Conservation (phyloP, 1,284 basidiomycete species). For the Gymnopus androsaceus region DNA sequence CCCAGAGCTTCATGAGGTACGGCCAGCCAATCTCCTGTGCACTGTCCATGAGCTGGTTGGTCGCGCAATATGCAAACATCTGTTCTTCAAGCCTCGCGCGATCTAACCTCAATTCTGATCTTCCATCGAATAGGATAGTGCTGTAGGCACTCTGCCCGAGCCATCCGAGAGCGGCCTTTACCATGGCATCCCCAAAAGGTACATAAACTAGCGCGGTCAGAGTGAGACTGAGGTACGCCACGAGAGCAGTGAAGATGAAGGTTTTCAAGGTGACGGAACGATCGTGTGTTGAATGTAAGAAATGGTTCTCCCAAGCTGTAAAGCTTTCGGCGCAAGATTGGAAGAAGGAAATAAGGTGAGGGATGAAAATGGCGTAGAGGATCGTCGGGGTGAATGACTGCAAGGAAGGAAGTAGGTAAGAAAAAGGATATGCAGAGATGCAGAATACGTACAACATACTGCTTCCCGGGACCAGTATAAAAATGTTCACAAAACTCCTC, state of each 20-base stretch:
- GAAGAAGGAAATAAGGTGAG: conserved; percentile 82
- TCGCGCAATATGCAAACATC: conserved; percentile 94
- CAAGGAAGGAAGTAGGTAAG: conserved; percentile 1
- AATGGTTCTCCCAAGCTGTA: conserved; percentile 91
- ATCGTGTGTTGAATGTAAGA: conserved; percentile 74
- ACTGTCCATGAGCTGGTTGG: conserved; percentile 59
- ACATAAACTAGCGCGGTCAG: conserved; percentile 93
- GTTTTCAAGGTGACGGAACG: conserved; percentile 89
- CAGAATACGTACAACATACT: conserved; percentile 63
- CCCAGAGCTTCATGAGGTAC: conserved; percentile 70
- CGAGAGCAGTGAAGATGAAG: conserved; percentile 86
- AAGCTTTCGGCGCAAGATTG: conserved; percentile 68
- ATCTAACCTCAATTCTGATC: conserved; percentile 58
- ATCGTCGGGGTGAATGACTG: conserved; percentile 84
- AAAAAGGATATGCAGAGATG: background rate
- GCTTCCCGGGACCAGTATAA: conserved; percentile 85
- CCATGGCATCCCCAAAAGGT: conserved; percentile 85
- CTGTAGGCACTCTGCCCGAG: conserved; percentile 44
- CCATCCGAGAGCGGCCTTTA: conserved; percentile 72
- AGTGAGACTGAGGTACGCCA: conserved; percentile 85
- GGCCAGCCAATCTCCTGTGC: conserved; percentile 87
- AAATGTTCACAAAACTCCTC: conserved; percentile 86
- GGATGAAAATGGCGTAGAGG: conserved; percentile 82
- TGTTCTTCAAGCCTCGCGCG: conserved; percentile 81
- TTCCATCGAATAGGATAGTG: conserved; percentile 20